These are phyloP conservation scores for Saccharomycopsis sp. DNA, from an alignment of 805 yeast species.

Conservation along the genomic window DNA sequence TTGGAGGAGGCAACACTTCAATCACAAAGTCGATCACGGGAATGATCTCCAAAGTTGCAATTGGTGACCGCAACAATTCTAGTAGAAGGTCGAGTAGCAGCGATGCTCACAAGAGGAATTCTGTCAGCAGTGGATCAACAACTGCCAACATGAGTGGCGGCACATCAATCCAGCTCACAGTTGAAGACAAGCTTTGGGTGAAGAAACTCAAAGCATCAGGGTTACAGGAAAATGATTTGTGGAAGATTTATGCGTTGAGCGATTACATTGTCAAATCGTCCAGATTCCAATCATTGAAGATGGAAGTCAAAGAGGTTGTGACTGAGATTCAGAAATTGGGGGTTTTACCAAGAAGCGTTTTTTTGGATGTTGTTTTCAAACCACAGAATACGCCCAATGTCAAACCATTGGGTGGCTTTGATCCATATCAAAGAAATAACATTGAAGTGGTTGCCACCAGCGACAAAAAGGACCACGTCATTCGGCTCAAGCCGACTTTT, in stretches of 20 bases:
- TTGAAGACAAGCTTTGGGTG: constrained; percentile 67
- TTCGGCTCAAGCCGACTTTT: constrained; percentile 2
- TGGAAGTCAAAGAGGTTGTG: constrained; percentile 18
- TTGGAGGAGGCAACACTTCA: neutral
- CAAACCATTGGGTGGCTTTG: neutral
- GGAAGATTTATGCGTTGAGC: constrained; percentile 72
- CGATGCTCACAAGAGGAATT: no score
- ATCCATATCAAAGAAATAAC: neutral
- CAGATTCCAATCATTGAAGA: constrained; percentile 25
- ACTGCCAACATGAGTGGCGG: no score
- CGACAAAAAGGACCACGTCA: neutral
- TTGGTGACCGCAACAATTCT: constrained; percentile 2
- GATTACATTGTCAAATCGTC: constrained; percentile 58
- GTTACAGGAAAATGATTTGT: constrained; percentile 56
- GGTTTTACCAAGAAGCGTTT: constrained; percentile 42
- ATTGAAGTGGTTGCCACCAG: constrained; percentile 2
- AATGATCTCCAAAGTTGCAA: constrained; percentile 12
- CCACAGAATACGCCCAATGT: constrained; percentile 11
- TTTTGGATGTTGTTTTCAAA: constrained; percentile 35
- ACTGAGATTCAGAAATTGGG: constrained; percentile 28
- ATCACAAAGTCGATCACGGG: constrained; percentile 13
- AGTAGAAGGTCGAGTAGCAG: no score
- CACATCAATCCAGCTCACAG: constrained; percentile 43
- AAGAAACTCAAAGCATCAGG: constrained; percentile 67
- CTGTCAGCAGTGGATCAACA: no score